These are phyloP conservation scores for Ustilago hordei DNA, from an alignment of 1,284 basidiomycete species.

Conservation along the genomic window DNA sequence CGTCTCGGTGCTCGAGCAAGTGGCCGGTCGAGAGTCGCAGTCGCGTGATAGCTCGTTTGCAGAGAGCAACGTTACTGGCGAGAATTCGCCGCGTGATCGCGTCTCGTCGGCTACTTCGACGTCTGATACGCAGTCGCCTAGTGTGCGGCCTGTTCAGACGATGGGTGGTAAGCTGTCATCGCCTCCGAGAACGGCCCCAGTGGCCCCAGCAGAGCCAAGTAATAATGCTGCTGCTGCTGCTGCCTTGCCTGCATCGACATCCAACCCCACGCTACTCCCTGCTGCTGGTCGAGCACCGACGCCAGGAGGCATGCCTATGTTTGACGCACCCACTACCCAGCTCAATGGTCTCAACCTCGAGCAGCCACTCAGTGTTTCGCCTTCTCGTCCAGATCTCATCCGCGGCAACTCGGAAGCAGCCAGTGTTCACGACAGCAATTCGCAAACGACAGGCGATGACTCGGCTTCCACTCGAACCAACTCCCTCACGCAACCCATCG, in stretches of 20 bases:
- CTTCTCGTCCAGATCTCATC: conserved; percentile 31
- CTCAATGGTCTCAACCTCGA: conserved; percentile 33
- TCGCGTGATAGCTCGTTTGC: conserved; percentile 53
- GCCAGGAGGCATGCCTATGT: conserved; percentile 27
- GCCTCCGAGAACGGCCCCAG: conserved; percentile 7
- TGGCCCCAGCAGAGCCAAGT: conserved; percentile 11
- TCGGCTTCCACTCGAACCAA: conserved; percentile 28
- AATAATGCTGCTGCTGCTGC: conserved; percentile 10
- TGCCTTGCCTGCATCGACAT: background rate
- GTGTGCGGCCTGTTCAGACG: conserved; percentile 23
- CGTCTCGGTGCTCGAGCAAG: conserved; percentile 54
- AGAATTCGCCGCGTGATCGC: conserved; percentile 42
- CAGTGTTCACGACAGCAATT: conserved; percentile 35
- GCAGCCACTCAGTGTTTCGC: conserved; percentile 15
- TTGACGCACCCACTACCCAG: conserved; percentile 26
- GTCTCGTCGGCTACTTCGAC: conserved; percentile 58
- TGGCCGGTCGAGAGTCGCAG: conserved; percentile 38
- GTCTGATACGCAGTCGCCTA: conserved; percentile 39
- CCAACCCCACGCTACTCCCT: conserved; percentile 8
- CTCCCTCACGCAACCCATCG: conserved; percentile 48
- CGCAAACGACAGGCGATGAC: conserved; percentile 22
- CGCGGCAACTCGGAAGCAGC: conserved; percentile 42
- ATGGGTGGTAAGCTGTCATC: conserved; percentile 21
- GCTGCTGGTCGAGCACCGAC: conserved; percentile 25
- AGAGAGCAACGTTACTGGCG: conserved; percentile 49